Base-by-base conservation (phyloP, 1,284 basidiomycete genomes). In the Trichosporon sp. region DNA sequence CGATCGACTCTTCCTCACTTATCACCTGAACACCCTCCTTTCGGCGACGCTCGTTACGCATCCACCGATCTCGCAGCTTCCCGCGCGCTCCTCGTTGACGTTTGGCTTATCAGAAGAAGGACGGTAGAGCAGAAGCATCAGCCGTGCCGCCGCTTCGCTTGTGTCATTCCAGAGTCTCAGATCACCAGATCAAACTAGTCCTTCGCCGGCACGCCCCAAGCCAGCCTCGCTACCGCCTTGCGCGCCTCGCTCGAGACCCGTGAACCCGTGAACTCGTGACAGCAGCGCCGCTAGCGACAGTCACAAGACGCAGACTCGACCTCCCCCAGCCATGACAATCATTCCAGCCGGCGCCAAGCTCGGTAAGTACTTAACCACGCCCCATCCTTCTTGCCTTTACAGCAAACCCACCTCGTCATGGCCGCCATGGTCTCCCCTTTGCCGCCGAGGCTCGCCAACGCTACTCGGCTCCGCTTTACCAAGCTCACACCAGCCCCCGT, bases 331-430 rank as follows among this genome's bases (percentile, higher is more conserved):
- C 69, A 82, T 81, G 80, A 80, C 80, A 1, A 69, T 79, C 48
- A 74, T 78, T 16, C 78, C 79, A 10, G 68, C 76, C 10, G 80
- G 80, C 21, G 78, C 81, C 2, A 79, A 80, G 66, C 76, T 82
- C 11, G 79, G 81, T 81, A 59, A 68, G 81, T 81, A 21, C 37
- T 21, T 54, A 54, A 32, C 46, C 26, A 10, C 48, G 26, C 35
- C 3, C 37, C 38, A 14, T n/a, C 51, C 7, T 40, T n/a, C 37
- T 19, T 48, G 26, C 14, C 46, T 7, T 32, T 12, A 38, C 40
- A 48, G 32, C 19, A n/a, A 31, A 32, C 37, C 26, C 19, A 26
- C 26, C 1, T 51, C 68, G 59, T 48, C 32, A 14, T 19, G 35
- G 21, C 68, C 32, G 43, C 65, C 14, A 46, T 65, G 32, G 2